Percentiles rank a stretch among this genome's conserved stretches.
Conservation (phyloP, 805 yeast species). For the Wickerhamiella dianesei region DNA sequence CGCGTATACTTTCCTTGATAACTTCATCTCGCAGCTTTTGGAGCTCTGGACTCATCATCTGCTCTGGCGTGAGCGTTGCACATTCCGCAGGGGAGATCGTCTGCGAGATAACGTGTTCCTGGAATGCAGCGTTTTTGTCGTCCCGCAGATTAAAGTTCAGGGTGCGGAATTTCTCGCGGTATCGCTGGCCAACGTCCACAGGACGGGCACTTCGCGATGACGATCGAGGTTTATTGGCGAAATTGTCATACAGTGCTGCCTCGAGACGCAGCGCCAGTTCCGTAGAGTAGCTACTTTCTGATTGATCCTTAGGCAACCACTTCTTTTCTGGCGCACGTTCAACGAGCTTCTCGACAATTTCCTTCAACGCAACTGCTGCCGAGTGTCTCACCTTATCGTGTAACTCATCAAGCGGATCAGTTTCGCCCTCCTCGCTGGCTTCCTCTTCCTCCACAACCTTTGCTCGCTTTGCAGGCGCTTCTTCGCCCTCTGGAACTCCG, state of each 20-base stretch:
- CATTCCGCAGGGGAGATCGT: constrained; percentile 43
- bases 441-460: not conserved
- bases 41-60: constrained; percentile 64
- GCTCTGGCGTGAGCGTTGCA: constrained; percentile 55
- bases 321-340: not conserved
- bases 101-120: constrained; percentile 43
- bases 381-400: constrained; percentile 1
- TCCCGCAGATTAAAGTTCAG: constrained; percentile 47
- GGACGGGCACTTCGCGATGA: constrained; percentile 13
- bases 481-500: not conserved
- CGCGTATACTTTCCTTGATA: constrained; percentile 51
- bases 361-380: not conserved
- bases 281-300: constrained; percentile 17
- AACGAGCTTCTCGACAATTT: not conserved
- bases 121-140: constrained; percentile 41
- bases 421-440: not conserved
- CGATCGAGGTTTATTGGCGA: constrained; percentile 20
- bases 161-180: constrained; percentile 57
- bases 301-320: not conserved
- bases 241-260: constrained; percentile 32
- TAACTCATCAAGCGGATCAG: not conserved
- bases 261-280: constrained; percentile 41
- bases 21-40: constrained; percentile 58
- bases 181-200: constrained; percentile 30
- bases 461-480: not conserved